A percentile compares a stretch with the other conserved stretches of the same genome.
Evolutionary conservation across 1,284 basidiomycete species (phyloP).

Genomic region (Sparassis latifolia): DNA sequence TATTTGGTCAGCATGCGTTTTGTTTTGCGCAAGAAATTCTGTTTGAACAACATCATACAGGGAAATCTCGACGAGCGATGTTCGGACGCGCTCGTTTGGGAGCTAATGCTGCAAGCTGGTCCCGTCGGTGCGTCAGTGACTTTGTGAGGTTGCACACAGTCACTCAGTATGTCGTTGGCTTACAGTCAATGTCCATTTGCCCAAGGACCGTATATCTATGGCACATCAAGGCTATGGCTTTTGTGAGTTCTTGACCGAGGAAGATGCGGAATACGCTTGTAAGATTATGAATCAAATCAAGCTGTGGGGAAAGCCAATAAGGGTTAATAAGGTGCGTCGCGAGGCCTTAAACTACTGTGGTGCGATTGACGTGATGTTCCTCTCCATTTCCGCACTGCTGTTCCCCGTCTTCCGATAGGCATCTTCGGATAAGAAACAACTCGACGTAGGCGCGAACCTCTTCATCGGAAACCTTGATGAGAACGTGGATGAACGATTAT

Average conservation of each 20-base stretch:
- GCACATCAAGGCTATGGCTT: slow-evolving; percentile 98
- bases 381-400: background rate
- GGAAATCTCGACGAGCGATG: slow-evolving; percentile 96
- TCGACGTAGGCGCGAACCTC: slow-evolving; percentile 96
- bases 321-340: slow-evolving; percentile 87
- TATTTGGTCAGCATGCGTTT: slow-evolving; percentile 61
- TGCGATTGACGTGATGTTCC: slow-evolving; percentile 1
- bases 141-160: background rate
- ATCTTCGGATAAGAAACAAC: slow-evolving; percentile 94
- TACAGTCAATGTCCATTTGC: slow-evolving; percentile 95
- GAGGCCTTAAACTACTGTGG: background rate
- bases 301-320: slow-evolving; percentile 95
- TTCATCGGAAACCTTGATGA: slow-evolving; percentile 96
- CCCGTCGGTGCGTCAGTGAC: slow-evolving; percentile 75
- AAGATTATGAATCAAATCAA: slow-evolving; percentile 99
- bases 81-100: slow-evolving; percentile 93
- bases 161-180: slow-evolving; percentile 1
- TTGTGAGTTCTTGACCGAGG: slow-evolving; percentile 97
- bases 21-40: background rate
- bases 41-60: slow-evolving; percentile 33
- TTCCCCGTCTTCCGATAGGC: slow-evolving; percentile 42
- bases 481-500: slow-evolving; percentile 85
- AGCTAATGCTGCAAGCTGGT: slow-evolving; percentile 97
- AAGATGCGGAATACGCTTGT: slow-evolving; percentile 98
- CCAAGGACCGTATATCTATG: slow-evolving; percentile 99